phyloP scores from a whole-genome alignment of 169 alveolate species.

The Ichthyophthirius multifiliis region DNA sequence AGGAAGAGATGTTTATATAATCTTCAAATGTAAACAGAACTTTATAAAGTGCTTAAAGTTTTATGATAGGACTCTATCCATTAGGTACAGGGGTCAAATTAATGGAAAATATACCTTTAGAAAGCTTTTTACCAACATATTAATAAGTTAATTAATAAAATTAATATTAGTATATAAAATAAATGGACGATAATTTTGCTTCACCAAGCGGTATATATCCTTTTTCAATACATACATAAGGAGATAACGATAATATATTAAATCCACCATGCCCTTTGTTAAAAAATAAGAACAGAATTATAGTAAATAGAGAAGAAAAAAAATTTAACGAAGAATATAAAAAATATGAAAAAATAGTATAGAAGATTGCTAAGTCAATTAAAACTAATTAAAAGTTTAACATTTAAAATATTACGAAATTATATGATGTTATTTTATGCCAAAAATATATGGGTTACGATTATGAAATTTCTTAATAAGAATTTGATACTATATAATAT shows the following conservation, averaged over 20 bases:
- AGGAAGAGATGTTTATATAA: not conserved
- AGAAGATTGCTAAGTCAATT: not conserved
- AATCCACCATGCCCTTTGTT: not conserved
- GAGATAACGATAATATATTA: not conserved
- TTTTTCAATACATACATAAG: not conserved
- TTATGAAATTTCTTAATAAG: not conserved
- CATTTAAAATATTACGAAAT: not conserved
- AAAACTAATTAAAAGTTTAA: not conserved
- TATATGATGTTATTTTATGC: not conserved
- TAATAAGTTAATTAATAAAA: not conserved
- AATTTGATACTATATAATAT: not conserved
- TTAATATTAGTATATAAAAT: not conserved
- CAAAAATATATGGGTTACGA: not conserved
- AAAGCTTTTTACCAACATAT: not conserved
- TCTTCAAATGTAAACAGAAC: not conserved
- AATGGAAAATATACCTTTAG: not conserved
- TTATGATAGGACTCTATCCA: not conserved
- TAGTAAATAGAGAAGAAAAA: not conserved
- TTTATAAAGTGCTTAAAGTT: not conserved
- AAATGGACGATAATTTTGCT: not conserved
- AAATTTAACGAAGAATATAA: not conserved
- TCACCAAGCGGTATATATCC: not conserved
- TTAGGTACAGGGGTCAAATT: not conserved
- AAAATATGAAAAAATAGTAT: not conserved
- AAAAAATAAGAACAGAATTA: not conserved